Evolutionary conservation across 1,284 basidiomycete species (phyloP).

Genomic region (Sanghuangporus sanghuang): DNA sequence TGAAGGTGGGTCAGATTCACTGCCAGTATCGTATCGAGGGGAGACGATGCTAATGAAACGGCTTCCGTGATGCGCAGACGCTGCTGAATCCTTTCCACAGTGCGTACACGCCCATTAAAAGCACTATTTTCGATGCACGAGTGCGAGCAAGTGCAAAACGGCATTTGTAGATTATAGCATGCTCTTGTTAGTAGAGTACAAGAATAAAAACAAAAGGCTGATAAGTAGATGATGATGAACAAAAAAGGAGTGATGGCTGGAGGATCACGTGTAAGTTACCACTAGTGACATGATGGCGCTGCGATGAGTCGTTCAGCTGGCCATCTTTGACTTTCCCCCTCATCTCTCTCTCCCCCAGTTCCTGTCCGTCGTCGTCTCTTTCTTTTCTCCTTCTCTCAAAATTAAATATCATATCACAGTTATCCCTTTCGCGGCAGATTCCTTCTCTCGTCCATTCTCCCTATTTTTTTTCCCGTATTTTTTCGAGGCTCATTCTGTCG

Average conservation of each 20-base stretch:
- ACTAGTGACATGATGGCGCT: neutral
- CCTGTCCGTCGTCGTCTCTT: slow-evolving; percentile 24
- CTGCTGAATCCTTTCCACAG: slow-evolving; percentile 91
- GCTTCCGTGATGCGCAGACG: slow-evolving; percentile 46
- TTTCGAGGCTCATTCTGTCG: slow-evolving; percentile 3
- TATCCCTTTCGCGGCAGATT: slow-evolving; percentile 22
- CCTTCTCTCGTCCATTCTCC: slow-evolving; percentile 8
- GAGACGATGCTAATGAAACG: neutral
- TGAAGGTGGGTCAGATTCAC: slow-evolving; percentile 62
- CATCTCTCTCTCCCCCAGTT: slow-evolving; percentile 23
- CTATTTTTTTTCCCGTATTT: slow-evolving; percentile 20
- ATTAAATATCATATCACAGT: slow-evolving; percentile 12
- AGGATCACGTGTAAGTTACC: neutral
- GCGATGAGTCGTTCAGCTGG: neutral
- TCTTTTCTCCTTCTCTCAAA: slow-evolving; percentile 19
- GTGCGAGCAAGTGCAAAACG: slow-evolving; percentile 86
- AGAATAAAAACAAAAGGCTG: neutral
- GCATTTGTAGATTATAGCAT: slow-evolving; percentile 30
- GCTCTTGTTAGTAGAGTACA: neutral
- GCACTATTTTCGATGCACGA: slow-evolving; percentile 73
- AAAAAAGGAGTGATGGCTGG: neutral
- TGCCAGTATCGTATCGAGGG: neutral
- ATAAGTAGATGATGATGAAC: neutral
- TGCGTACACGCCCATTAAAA: slow-evolving; percentile 78
- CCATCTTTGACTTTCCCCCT: slow-evolving; percentile 6